phyloP scores from a whole-genome alignment of 169 alveolate genomes.

The Eimeria zaria region DNA sequence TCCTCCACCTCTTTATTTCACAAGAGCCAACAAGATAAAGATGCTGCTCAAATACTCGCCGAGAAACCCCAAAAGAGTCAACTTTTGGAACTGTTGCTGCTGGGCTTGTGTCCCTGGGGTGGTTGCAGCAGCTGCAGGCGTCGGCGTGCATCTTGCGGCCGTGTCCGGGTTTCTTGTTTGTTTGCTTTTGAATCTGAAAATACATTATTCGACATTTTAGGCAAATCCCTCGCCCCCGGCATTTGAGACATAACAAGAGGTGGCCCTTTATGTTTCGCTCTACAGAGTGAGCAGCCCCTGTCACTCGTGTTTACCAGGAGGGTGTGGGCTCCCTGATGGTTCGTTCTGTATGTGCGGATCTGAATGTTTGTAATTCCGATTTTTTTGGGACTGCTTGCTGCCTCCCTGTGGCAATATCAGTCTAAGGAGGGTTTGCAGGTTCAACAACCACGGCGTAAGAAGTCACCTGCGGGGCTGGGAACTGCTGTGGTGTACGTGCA shows the following conservation, averaged over 20 bases:
- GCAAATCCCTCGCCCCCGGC: background rate
- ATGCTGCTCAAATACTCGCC: slow-evolving; percentile 1
- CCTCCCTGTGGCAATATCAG: background rate
- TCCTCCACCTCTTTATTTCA: background rate
- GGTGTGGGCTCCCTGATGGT: background rate
- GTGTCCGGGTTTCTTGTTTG: slow-evolving; percentile 65
- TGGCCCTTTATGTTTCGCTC: background rate
- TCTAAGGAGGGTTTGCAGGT: background rate
- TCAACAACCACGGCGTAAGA: background rate
- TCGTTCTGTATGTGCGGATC: background rate
- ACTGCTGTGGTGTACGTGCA: slow-evolving; percentile 22
- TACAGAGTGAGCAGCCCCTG: slow-evolving; percentile 18
- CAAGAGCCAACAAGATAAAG: slow-evolving; percentile 17
- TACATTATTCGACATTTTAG: slow-evolving; percentile 26
- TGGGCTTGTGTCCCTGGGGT: slow-evolving; percentile 49
- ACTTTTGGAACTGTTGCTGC: background rate
- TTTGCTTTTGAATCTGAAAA: slow-evolving; percentile 60
- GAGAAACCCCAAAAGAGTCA: slow-evolving; percentile 45
- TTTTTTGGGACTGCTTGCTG: background rate
- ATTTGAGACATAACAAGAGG: slow-evolving; percentile 41
- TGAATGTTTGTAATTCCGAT: background rate
- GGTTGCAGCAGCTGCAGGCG: slow-evolving; percentile 68
- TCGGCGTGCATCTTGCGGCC: slow-evolving; percentile 60
- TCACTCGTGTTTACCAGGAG: slow-evolving; percentile 9
- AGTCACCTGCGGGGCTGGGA: slow-evolving; percentile 73